Conservation (phyloP, 257 asterid genomes). For the Solanum etuberosum region DNA sequence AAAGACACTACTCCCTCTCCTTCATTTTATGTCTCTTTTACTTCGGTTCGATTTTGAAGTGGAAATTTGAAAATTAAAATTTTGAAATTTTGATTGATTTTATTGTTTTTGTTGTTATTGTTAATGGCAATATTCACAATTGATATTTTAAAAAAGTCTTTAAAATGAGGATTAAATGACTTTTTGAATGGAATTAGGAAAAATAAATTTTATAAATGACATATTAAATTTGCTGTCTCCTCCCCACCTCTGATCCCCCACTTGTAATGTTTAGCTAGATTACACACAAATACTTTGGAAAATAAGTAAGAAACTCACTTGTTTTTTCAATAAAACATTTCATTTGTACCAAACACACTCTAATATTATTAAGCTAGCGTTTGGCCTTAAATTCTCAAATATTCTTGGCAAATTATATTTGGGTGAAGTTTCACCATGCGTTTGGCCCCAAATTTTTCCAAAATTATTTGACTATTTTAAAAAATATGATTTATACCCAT, state of each 20-base stretch:
- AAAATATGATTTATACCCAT: no score
- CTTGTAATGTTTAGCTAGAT: not conserved
- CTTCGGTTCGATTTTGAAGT: not conserved
- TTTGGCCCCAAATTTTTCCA: accelerated
- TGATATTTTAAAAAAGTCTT: no score
- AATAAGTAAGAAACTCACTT: not conserved
- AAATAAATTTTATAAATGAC: not conserved
- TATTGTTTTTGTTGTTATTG: no score
- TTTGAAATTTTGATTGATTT: not conserved
- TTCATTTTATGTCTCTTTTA: not conserved
- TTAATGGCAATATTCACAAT: no score
- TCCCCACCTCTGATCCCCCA: not conserved
- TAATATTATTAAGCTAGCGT: not conserved
- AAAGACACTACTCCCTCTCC: not conserved
- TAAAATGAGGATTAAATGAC: not conserved
- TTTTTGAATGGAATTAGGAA: not conserved
- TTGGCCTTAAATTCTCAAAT: not conserved
- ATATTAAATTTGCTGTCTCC: not conserved
- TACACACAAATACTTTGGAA: no score
- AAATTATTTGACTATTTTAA: no score
- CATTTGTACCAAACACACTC: not conserved
- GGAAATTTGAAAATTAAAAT: not conserved
- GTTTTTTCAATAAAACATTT: no score
- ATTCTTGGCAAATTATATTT: not conserved
- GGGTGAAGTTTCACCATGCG: not conserved